Conservation (phyloP, 2,329 filamentous ascomycete species). For the Leptographium flavum region DNA sequence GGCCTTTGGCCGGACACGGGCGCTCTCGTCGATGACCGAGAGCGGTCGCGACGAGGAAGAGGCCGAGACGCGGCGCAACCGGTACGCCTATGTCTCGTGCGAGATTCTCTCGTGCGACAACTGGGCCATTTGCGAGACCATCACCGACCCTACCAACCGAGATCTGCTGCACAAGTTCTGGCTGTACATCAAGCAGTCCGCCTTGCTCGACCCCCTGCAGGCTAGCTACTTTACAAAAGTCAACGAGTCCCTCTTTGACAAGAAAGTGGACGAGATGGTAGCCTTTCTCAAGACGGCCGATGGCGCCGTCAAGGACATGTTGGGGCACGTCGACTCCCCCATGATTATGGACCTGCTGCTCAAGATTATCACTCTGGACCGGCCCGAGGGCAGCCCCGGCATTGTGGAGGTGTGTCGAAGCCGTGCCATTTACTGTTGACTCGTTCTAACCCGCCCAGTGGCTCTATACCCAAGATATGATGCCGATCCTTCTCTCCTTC, state of each 20-base stretch:
- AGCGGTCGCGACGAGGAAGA: constrained; percentile 45
- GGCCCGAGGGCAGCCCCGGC: constrained; percentile 77
- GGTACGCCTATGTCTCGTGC: constrained; percentile 85
- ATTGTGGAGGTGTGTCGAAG: constrained; percentile 60
- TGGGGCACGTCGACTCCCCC: constrained; percentile 89
- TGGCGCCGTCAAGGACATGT: constrained; percentile 66
- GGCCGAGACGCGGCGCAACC: constrained; percentile 78
- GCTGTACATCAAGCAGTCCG: constrained; percentile 72
- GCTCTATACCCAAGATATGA: constrained; percentile 79
- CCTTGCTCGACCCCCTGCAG: constrained; percentile 81
- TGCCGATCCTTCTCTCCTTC: constrained; percentile 75
- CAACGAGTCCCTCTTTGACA: constrained; percentile 93
- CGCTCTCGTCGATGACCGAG: constrained; percentile 36
- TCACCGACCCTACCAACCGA: constrained; percentile 60
- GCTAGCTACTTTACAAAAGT: constrained; percentile 98
- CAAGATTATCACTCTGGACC: constrained; percentile 94
- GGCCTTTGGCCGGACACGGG: constrained; percentile 36
- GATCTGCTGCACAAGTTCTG: constrained; percentile 72
- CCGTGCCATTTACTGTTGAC: too few relatives aligned
- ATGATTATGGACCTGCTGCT: constrained; percentile 97
- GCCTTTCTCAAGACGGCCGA: constrained; percentile 75
- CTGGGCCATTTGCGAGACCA: constrained; percentile 88
- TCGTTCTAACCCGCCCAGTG: constrained; percentile 39
- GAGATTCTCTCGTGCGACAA: constrained; percentile 92
- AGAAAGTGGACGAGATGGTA: constrained; percentile 96